Evolutionary conservation across 2,329 filamentous ascomycete genomes (phyloP), one percentile per base, ranked within the genome.

Genomic region (Elsinoe fawcettii): DNA sequence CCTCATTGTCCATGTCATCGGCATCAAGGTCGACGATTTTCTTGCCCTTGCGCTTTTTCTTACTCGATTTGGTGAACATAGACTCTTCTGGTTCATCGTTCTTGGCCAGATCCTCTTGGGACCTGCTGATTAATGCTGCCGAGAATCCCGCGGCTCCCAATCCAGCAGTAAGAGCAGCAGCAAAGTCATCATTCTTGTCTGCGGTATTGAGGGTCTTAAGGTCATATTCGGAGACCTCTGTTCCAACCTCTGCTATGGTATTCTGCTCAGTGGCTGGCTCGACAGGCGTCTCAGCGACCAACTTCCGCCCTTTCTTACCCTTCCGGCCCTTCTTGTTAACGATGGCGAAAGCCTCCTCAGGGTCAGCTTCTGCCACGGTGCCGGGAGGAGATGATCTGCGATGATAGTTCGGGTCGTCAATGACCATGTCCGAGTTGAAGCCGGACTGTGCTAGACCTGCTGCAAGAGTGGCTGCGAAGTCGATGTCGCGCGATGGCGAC

Each of bases 381-480:
- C 60, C 64, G 20, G 68, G 62, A 8, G 69, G 69, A 7, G 70
- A 70, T n/a, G 66, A 61, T 61, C 69, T 59, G 8, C 68, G 65
- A 44, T 70, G 67, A 58, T 70, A 71, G 0, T 59, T 55, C 18
- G 71, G 69, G 60, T 77, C 71, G 20, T 75, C 68, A 46, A 76
- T 67, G 5, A 77, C 74, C 30, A 75, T 65, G 49, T 72, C 66
- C 3, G 74, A 69, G 61, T 77, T 67, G 61, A 78, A 77, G 30
- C 75, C 75, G 23, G 73, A 75, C 53, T 74, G 71, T 58, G 72
- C 68, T 12, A 78, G 63, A 27, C 74, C 74, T 53, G 74, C 75
- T 20, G 75, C 74, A 6, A 78, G 64, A 3, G 74, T 73, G 3
- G 74, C 75, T 22, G 75, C 73, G 56, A 78, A 77, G 60, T 77